Base-by-base conservation (phyloP, 805 yeast genomes). In the Yamadazyma tumulicola region DNA sequence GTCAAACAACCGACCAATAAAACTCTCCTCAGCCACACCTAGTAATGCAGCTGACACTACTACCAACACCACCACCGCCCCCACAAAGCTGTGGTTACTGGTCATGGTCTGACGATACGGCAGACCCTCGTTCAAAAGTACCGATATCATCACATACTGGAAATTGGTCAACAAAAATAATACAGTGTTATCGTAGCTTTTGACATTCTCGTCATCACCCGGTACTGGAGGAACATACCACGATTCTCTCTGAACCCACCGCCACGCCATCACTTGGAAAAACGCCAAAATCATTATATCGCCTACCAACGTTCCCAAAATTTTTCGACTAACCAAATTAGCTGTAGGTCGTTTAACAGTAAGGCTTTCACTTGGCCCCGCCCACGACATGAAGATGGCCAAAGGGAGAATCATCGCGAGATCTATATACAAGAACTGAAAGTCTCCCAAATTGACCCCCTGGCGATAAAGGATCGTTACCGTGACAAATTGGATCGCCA, bases 381-480 rank as follows among this genome's bases (percentile, higher is more conserved):
- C 81, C 97, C 98, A 93, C 4, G 97, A 89, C 98, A 93, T 85
- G 61, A 89, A 88, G 5, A 93, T 79, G 0, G 98, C 98, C 52
- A 93, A 75, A 8, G 99, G 99, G 37, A 93, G 74, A 48, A 93
- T 93, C 55, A 93, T 66, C 43, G 85, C 79, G 57, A 93, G 58
- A 61, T 93, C 99, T 55, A 93, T 93, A 76, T 89, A 88, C 46
- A 93, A 65, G 53, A 91, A 93, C 61, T 93, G 98, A 64, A 93
- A 89, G 61, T 93, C 98, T 7, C 99, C 99, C 39, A 93, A 64
- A 55, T 93, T 93, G 3, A 95, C 79, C 4, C 98, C 98, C 36
- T 85, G 71, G 46, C 81, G 79, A 64, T 93, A 93, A 38, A 93
- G 59, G 13, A 93, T 77, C 0, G 93, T 75, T 23, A 93, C 94